phyloP scores from a whole-genome alignment of 2,329 filamentous ascomycete species.

The Xylariales sp. region DNA sequence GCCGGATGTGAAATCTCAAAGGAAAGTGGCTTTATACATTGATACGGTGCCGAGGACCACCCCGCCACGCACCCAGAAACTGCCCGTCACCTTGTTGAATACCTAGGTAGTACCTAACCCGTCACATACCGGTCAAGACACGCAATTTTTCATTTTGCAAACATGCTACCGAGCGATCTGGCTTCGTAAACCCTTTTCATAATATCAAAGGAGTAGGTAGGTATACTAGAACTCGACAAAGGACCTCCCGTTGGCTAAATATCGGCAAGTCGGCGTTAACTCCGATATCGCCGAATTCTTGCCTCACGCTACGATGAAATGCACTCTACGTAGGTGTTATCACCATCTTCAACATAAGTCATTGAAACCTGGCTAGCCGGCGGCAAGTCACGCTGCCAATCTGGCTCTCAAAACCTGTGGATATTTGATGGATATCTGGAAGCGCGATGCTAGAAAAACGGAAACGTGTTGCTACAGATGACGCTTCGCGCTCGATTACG shows the following conservation, averaged over 20 bases:
- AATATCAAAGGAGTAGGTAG: no score
- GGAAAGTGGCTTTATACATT: no score
- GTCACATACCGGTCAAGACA: no score
- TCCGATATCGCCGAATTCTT: conserved; percentile 25
- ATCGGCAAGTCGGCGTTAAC: conserved; percentile 2
- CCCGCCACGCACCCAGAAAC: no score
- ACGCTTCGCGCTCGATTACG: conserved; percentile 35
- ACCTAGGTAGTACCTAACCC: no score
- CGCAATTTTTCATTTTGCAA: no score
- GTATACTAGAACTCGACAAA: no score
- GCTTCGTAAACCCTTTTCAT: no score
- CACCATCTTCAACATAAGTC: neutral
- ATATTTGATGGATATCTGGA: neutral
- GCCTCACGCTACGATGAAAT: neutral
- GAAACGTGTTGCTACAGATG: conserved; percentile 41
- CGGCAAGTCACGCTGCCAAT: neutral
- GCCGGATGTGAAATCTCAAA: no score
- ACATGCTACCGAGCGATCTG: no score
- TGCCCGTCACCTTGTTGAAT: no score
- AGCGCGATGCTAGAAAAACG: conserved; percentile 35
- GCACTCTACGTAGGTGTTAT: neutral
- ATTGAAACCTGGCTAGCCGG: neutral
- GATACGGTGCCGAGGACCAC: no score
- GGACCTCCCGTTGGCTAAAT: neutral
- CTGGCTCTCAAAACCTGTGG: neutral